phyloP scores from a whole-genome alignment of 2,329 filamentous ascomycete species.

The Stachybotrys elegans region DNA sequence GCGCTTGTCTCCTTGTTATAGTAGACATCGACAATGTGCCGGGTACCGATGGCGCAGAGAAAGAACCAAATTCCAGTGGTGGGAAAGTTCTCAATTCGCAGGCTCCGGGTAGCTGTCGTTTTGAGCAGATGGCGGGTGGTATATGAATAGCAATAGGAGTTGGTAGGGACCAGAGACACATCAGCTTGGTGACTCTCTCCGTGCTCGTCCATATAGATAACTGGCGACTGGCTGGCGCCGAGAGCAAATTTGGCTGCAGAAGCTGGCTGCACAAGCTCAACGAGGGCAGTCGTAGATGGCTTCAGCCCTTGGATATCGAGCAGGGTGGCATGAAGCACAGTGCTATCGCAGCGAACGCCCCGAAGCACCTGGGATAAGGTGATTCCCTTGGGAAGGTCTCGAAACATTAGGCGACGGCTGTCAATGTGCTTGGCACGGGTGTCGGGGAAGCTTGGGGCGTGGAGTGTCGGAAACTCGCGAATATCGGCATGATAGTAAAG shows the following conservation, averaged over 20 bases:
- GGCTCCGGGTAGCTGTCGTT: slow-evolving; percentile 7
- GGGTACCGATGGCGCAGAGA: slow-evolving; percentile 7
- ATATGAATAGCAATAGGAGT: slow-evolving; percentile 2
- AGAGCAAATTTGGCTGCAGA: background rate
- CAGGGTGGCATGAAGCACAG: slow-evolving; percentile 7
- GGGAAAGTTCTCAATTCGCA: slow-evolving; percentile 15
- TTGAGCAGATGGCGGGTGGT: background rate
- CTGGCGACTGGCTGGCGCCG: background rate
- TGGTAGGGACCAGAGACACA: slow-evolving; percentile 9
- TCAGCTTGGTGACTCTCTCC: background rate
- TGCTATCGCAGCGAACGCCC: slow-evolving; percentile 11
- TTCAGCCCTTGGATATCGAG: background rate
- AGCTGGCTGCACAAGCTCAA: slow-evolving; percentile 14
- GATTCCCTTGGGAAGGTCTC: slow-evolving; percentile 12
- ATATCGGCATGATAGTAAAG: slow-evolving; percentile 8
- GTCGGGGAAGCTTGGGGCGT: background rate
- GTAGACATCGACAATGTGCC: slow-evolving; percentile 6
- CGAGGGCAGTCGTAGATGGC: slow-evolving; percentile 6
- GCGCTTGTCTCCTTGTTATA: background rate
- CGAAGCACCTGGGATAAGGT: slow-evolving; percentile 12
- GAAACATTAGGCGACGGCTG: slow-evolving; percentile 17
- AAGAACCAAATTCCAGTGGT: slow-evolving; percentile 14
- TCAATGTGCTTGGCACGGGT: background rate
- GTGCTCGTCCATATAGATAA: background rate
- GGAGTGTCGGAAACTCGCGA: background rate